These are phyloP conservation scores for Pythium aphanidermatum DNA, from an alignment of 352 stramenopile species.

Conservation along the genomic window DNA sequence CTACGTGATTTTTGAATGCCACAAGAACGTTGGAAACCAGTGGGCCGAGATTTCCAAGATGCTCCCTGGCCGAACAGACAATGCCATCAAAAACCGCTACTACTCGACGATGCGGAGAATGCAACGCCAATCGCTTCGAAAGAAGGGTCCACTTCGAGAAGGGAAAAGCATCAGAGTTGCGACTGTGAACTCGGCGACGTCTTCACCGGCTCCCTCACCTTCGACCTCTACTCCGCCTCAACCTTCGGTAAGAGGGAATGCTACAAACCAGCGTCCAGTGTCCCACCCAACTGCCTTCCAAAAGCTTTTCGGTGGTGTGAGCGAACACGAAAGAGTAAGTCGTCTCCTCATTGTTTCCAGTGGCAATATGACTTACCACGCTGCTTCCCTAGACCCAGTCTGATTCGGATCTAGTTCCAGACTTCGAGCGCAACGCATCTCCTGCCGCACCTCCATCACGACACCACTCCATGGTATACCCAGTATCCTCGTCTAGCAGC, in stretches of 20 bases:
- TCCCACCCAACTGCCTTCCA: slow-evolving; percentile 44
- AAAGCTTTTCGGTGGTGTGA: slow-evolving; percentile 43
- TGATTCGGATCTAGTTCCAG: slow-evolving; percentile 20
- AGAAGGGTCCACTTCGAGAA: slow-evolving; percentile 76
- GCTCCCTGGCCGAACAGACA: slow-evolving; percentile 85
- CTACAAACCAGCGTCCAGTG: slow-evolving; percentile 20
- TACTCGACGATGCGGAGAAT: slow-evolving; percentile 90
- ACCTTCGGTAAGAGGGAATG: background rate
- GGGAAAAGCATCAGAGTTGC: slow-evolving; percentile 77
- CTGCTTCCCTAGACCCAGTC: too few species aligned
- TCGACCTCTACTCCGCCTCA: slow-evolving; percentile 5
- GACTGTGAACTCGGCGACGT: slow-evolving; percentile 29
- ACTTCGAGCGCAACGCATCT: slow-evolving; percentile 40
- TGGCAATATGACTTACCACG: too few species aligned
- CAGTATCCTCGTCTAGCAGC: slow-evolving; percentile 15
- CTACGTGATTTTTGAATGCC: slow-evolving; percentile 87
- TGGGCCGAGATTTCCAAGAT: slow-evolving; percentile 91
- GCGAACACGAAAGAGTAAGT: slow-evolving; percentile 35
- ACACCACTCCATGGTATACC: slow-evolving; percentile 40
- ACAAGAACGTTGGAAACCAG: slow-evolving; percentile 90
- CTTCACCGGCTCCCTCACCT: slow-evolving; percentile 10
- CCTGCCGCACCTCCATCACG: slow-evolving; percentile 19
- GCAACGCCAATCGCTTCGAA: slow-evolving; percentile 82
- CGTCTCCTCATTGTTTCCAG: background rate
- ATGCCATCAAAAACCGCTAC: slow-evolving; percentile 90